Evolutionary conservation across 2,329 filamentous ascomycete species (phyloP).

Genomic region (Scorias spongiosa): DNA sequence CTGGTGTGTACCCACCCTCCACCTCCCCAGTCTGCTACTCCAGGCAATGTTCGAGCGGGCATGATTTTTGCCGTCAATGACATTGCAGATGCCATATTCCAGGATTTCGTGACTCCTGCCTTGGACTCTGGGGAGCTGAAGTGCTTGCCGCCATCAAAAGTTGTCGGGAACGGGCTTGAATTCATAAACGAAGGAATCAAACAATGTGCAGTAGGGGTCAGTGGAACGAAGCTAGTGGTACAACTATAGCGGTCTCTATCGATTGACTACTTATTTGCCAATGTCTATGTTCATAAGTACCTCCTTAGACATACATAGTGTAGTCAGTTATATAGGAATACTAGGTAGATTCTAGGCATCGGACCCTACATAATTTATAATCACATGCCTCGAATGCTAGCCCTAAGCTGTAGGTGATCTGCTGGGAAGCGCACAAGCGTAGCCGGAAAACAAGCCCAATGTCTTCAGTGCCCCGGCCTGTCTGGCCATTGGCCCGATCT

Average conservation of each 20-base stretch:
- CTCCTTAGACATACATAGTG: too few relatives aligned
- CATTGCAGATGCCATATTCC: constrained; percentile 14
- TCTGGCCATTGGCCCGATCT: too few relatives aligned
- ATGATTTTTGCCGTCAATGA: constrained; percentile 16
- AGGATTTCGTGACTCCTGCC: constrained; percentile 18
- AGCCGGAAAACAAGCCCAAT: too few relatives aligned
- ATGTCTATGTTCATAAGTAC: too few relatives aligned
- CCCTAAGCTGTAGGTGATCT: too few relatives aligned
- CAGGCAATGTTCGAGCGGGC: constrained; percentile 13
- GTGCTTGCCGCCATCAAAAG: constrained; percentile 20
- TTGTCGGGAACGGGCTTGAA: constrained; percentile 25
- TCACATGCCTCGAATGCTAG: too few relatives aligned
- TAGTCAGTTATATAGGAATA: too few relatives aligned
- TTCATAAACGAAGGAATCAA: constrained; percentile 17
- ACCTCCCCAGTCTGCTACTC: constrained; percentile 8
- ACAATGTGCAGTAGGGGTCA: constrained; percentile 17
- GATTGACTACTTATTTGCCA: too few relatives aligned
- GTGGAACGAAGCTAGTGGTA: constrained; percentile 20
- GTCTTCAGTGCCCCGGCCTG: too few relatives aligned
- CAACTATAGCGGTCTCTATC: constrained; percentile 8
- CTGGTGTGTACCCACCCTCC: constrained; percentile 6
- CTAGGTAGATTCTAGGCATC: too few relatives aligned
- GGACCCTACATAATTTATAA: too few relatives aligned
- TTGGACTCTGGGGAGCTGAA: constrained; percentile 20
- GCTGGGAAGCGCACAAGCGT: too few relatives aligned